A percentile compares a stretch with the other conserved stretches of the same genome.
Conservation (phyloP, 2,329 filamentous ascomycete genomes). For the Colletotrichum sp. region DNA sequence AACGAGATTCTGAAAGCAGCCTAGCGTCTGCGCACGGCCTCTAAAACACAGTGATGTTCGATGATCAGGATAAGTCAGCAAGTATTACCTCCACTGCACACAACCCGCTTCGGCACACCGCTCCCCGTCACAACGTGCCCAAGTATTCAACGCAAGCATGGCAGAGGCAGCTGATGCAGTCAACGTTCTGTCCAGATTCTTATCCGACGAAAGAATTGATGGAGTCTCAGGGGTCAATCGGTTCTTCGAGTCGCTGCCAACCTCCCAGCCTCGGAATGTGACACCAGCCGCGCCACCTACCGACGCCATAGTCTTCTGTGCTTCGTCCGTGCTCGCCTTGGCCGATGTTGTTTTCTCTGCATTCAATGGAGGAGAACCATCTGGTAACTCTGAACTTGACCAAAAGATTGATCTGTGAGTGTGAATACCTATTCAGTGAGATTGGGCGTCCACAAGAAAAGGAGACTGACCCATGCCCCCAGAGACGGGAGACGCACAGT, state of each 20-base stretch:
- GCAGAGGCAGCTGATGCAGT: not conserved
- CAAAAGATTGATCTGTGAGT: not conserved
- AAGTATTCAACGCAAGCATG: not conserved
- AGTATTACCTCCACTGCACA: not conserved
- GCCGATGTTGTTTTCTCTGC: constrained; percentile 6
- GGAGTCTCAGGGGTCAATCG: not conserved
- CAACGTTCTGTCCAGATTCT: constrained; percentile 7
- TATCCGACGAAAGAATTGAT: constrained; percentile 1
- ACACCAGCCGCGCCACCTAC: not conserved
- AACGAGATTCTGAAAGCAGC: not conserved
- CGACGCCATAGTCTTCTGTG: constrained; percentile 19
- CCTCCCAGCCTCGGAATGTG: not conserved
- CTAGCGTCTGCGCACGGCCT: not conserved
- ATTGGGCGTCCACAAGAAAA: not conserved
- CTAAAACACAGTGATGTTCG: not conserved
- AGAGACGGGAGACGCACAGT: constrained; percentile 5
- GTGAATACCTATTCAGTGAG: not conserved
- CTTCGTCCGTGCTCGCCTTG: constrained; percentile 13
- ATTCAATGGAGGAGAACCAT: not conserved
- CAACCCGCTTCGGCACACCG: not conserved
- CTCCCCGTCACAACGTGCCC: not conserved
- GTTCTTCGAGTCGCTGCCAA: not conserved
- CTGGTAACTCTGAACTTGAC: not conserved
- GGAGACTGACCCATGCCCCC: not conserved
- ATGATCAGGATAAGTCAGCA: not conserved